These are phyloP conservation scores for Rhodotorula toruloides DNA, from an alignment of 768 basidiomycete genomes.

Conservation along the genomic window DNA sequence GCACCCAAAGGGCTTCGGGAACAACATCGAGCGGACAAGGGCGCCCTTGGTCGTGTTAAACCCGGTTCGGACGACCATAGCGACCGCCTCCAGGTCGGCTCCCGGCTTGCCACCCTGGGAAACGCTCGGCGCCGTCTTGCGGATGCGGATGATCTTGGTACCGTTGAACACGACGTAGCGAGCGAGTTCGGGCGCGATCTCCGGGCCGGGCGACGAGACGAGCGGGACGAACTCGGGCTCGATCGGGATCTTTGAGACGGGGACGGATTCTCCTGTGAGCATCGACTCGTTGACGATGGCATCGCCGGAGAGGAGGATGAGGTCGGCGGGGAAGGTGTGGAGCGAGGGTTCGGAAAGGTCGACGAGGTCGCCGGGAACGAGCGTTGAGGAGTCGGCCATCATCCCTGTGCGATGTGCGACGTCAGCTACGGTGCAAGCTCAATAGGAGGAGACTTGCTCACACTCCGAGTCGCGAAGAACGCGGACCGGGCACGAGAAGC, in stretches of 20 bases:
- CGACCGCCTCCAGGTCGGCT: constrained; percentile 36
- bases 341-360: constrained; percentile 75
- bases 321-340: constrained; percentile 75
- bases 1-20: constrained; percentile 86
- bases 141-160: constrained; percentile 78
- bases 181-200: constrained; percentile 58
- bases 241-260: constrained; percentile 81
- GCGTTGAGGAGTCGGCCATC: constrained; percentile 73
- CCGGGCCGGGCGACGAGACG: constrained; percentile 57
- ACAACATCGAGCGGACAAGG: constrained; percentile 91
- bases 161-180: constrained; percentile 86
- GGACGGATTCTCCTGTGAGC: constrained; percentile 97
- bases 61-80: constrained; percentile 67
- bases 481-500: constrained; percentile 71
- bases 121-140: constrained; percentile 44
- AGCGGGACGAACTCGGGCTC: constrained; percentile 67
- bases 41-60: constrained; percentile 98
- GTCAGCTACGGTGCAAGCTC: neutral
- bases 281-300: constrained; percentile 98
- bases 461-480: constrained; percentile 67
- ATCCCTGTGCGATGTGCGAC: neutral
- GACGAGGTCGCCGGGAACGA: constrained; percentile 88
- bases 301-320: constrained; percentile 88
- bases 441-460: constrained; percentile 47
- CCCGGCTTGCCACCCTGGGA: neutral